These are phyloP conservation scores for Diaporthe velutina DNA, from an alignment of 2,329 filamentous ascomycete genomes.

Conservation along the genomic window DNA sequence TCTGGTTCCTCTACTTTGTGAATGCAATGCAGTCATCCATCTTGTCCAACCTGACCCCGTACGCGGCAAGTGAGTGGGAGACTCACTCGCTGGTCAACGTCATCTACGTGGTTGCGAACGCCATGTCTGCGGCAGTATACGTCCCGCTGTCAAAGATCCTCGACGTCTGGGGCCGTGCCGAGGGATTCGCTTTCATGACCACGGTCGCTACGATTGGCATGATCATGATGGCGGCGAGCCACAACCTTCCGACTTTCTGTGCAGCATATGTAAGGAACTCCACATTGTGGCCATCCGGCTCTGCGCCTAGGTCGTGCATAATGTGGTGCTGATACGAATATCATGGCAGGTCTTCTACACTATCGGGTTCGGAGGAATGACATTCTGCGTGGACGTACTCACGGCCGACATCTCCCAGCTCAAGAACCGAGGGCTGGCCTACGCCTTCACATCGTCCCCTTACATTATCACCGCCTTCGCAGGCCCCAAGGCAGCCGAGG, in stretches of 20 bases:
- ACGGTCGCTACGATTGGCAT: conserved; percentile 61
- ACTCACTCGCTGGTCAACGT: conserved; percentile 66
- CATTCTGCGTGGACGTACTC: conserved; percentile 73
- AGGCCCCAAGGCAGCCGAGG: conserved; percentile 66
- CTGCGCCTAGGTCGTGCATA: conserved; percentile 42
- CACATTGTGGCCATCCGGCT: not conserved
- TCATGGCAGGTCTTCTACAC: conserved; percentile 69
- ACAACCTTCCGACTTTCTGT: conserved; percentile 64
- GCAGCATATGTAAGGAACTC: conserved; percentile 48
- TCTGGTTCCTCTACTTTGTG: conserved; percentile 65
- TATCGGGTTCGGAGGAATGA: conserved; percentile 69
- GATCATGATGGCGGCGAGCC: conserved; percentile 71
- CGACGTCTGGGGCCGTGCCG: conserved; percentile 62
- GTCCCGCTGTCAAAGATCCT: conserved; percentile 61
- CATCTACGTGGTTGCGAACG: conserved; percentile 65
- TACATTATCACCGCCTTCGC: conserved; percentile 75
- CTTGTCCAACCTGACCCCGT: conserved; percentile 56
- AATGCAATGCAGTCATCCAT: conserved; percentile 62
- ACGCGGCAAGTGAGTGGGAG: conserved; percentile 63
- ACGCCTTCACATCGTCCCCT: conserved; percentile 72
- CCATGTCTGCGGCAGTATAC: conserved; percentile 70
- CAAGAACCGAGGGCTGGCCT: conserved; percentile 73
- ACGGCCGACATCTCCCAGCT: conserved; percentile 74
- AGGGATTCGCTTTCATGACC: conserved; percentile 57
- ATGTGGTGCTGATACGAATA: conserved; percentile 41